Evolutionary conservation across 305 asterid genomes (phyloP).

Genomic region (Stenogyne calaminthoides): DNA sequence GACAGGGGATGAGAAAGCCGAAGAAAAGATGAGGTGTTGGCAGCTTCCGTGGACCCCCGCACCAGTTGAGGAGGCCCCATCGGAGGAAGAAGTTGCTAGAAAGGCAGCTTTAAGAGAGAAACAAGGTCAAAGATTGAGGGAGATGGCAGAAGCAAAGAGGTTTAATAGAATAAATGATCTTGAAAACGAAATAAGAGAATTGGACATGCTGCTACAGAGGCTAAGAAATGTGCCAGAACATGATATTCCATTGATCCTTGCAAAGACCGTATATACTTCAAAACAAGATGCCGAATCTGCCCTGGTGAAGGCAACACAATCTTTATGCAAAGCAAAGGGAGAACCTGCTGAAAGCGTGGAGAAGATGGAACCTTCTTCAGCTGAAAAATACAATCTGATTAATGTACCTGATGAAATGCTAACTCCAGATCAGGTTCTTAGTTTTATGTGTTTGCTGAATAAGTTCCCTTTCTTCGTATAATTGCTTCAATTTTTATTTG

Average conservation of each 20-base stretch:
- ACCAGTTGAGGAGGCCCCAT: conserved; percentile 87
- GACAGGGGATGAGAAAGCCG: conserved; percentile 84
- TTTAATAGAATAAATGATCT: conserved; percentile 83
- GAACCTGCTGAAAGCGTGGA: conserved; percentile 78
- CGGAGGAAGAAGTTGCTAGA: conserved; percentile 98
- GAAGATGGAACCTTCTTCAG: conserved; percentile 59
- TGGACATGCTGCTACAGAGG: conserved; percentile 74
- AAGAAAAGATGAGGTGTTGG: conserved; percentile 85
- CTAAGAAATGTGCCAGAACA: conserved; percentile 60
- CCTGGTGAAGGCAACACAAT: conserved; percentile 64
- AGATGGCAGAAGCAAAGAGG: conserved; percentile 98
- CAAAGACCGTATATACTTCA: conserved; percentile 59
- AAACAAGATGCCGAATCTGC: conserved; percentile 80
- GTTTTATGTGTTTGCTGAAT: conserved; percentile 29
- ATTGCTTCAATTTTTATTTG: conserved; percentile 18
- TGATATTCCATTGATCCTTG: conserved; percentile 60
- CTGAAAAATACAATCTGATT: conserved; percentile 76
- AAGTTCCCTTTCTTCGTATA: conserved; percentile 20
- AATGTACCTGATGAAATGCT: conserved; percentile 77
- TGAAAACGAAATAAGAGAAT: conserved; percentile 80
- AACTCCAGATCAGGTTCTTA: conserved; percentile 83
- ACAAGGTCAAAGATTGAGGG: conserved; percentile 97
- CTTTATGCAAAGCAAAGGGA: conserved; percentile 93
- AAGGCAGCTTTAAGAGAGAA: conserved; percentile 96
- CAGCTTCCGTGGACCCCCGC: conserved; percentile 97